Base-by-base conservation (phyloP, 1,284 basidiomycete species). In the Fomitopsis palustris region DNA sequence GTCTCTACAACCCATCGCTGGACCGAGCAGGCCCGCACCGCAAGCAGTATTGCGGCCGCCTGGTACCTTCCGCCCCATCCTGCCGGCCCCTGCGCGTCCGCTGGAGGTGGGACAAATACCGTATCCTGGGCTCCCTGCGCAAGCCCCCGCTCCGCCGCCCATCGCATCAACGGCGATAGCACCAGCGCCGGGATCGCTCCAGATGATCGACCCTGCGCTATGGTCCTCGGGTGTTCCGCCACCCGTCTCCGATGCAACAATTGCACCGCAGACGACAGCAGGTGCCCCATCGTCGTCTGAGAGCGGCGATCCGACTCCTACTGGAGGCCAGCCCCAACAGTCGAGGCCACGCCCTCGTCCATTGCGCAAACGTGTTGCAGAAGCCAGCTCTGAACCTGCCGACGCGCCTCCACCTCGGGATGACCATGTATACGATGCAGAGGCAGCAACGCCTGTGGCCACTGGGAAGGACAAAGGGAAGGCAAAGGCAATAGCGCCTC, bases 261-360 rank as follows among this genome's bases (percentile, higher is more conserved):
- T 37, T 3, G 7, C 31, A 33, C 35, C 35, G 8, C 35, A 37
- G n/a, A 37, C 35, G 3, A 8, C 12, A 8, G 12, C 12, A 37
- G 35, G 35, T 9, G 35, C 12, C 3, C 35, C 10, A 14, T 37
- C 35, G 16, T 37, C 35, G 35, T 37, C n/a, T n/a, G n/a, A 37
- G 12, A n/a, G n/a, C 17, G 45, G 7, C 8, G 45, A 47, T 37
- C 8, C 35, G 8, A 37, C 35, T 37, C 16, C 35, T 5, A 6
- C 42, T 38, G 27, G 19, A 35, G 19, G 2, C 27, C 39, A 9
- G 12, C 49, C 21, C 3, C 31, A 37, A 37, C 35, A 37, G 12
- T 37, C 59, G n/a, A 25, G 43, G 54, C 54, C 61, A 6, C 37
- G 45, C n/a, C 60, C 60, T 35, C 33, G 47, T 35, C 54, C 61